phyloP scores from a whole-genome alignment of 2,329 filamentous ascomycete genomes.

The Plectosphaerella cucumerina region DNA sequence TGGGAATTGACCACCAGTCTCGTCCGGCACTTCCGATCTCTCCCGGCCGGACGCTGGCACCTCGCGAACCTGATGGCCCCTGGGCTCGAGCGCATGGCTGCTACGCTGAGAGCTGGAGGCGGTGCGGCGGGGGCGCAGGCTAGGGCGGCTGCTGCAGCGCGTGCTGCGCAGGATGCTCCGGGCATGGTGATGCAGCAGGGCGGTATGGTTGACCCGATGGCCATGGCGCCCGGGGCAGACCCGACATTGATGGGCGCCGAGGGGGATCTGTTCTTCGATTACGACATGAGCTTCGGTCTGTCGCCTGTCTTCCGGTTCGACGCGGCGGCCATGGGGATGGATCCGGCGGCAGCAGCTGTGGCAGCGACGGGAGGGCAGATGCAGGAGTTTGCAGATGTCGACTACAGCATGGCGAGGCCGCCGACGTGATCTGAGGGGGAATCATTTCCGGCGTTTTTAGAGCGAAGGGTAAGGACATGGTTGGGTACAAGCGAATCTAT shows the following conservation, averaged over 20 bases:
- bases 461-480: neutral
- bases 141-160: neutral
- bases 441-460: neutral
- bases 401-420: conserved; percentile 1
- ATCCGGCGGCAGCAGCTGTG: neutral
- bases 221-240: neutral
- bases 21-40: conserved; percentile 32
- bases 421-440: neutral
- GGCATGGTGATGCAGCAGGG: neutral
- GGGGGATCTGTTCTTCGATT: conserved; percentile 13
- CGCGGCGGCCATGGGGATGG: conserved; percentile 10
- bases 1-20: conserved; percentile 30
- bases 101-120: conserved; percentile 6
- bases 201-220: neutral
- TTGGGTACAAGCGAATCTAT: neutral
- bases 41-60: conserved; percentile 38
- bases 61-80: conserved; percentile 41
- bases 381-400: conserved; percentile 4
- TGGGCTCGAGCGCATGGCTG: conserved; percentile 36
- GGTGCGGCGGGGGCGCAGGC: neutral
- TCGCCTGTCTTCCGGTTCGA: conserved; percentile 24
- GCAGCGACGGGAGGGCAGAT: neutral
- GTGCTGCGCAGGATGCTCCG: neutral
- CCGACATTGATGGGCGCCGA: conserved; percentile 6
- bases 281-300: conserved; percentile 22